Conservation (phyloP, 129 eudicot genomes). For the Tagetes erecta region DNA sequence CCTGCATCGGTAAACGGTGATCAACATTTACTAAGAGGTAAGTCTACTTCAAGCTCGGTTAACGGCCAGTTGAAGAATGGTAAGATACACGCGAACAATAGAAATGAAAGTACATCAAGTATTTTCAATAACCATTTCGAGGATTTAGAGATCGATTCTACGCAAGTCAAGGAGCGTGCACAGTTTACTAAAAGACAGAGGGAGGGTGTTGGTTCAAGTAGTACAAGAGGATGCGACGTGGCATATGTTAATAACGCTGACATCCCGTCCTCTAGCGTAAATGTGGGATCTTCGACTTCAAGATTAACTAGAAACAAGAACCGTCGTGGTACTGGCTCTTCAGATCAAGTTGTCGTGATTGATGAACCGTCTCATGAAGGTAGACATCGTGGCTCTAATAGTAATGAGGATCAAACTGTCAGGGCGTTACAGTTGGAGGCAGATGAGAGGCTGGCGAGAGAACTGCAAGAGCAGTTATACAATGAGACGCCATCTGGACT, state of each 20-base stretch:
- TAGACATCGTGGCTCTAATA: slow-evolving; percentile 30
- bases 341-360: slow-evolving; percentile 43
- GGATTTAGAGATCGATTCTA: slow-evolving; percentile 33
- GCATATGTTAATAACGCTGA: slow-evolving; percentile 44
- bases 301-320: slow-evolving; percentile 41
- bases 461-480: slow-evolving; percentile 92
- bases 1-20: slow-evolving; percentile 31
- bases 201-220: slow-evolving; percentile 49
- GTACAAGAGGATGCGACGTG: slow-evolving; percentile 45
- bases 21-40: slow-evolving; percentile 27
- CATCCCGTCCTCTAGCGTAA: slow-evolving; percentile 37
- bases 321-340: slow-evolving; percentile 27
- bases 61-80: slow-evolving; percentile 26
- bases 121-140: slow-evolving; percentile 32
- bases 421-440: slow-evolving; percentile 76
- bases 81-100: slow-evolving; percentile 28
- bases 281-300: slow-evolving; percentile 39
- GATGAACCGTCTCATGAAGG: slow-evolving; percentile 50
- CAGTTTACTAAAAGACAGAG: slow-evolving; percentile 58
- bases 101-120: slow-evolving; percentile 29
- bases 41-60: slow-evolving; percentile 31
- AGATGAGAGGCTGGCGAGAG: slow-evolving; percentile 90
- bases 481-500: slow-evolving; percentile 47
- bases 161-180: slow-evolving; percentile 33
- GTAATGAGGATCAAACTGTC: slow-evolving; percentile 45